Base-by-base conservation (phyloP, 2,329 filamentous ascomycete species). In the Cryphonectria naterciae region DNA sequence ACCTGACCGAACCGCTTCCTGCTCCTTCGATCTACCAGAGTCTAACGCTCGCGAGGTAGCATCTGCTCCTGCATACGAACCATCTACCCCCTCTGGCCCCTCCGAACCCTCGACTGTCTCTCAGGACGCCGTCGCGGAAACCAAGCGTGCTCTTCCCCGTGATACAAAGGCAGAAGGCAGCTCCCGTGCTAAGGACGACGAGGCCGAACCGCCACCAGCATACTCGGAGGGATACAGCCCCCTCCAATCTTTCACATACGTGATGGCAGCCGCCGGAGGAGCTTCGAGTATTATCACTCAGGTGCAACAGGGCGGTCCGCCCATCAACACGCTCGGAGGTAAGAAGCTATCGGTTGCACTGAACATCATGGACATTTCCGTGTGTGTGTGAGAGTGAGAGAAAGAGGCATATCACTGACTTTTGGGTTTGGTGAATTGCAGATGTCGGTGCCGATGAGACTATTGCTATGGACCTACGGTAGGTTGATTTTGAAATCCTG, bases 251-350 rank as follows among this genome's bases (percentile, higher is more conserved):
- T 99, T 99, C 79, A 91, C 92, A 77, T 99, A 97, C 89, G 89
- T 97, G 81, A 99, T 99, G 96, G 95, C 96, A 83, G 93, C 94
- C 81, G 95, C 95, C 83, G 95, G 95, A 87, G 95, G 95, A 85
- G 93, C 95, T 77, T 92, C 95, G 85, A 98, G 96, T 89, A 97
- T 99, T 80, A 97, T 99, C 84, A 99, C 96, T 83, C 96, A 99
- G 85, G 96, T 99, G 77, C 95, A 97, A 80, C 96, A 99, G 83
- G 92, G 92, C 75, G 95, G 92, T 66, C 93, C 94, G 77, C 93
- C 95, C 52, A 90, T 98, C 76, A 97, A 96, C 82, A 92, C 93
- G 69, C 86, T 98, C 73, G 94, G 93, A 89, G 93, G 93, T 94
- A 84, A 78, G 87, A 73, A 35, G 25, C 13, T 28, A 32, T 28